phyloP scores from a whole-genome alignment of 208 protist species.

The Leishmania turanica region DNA sequence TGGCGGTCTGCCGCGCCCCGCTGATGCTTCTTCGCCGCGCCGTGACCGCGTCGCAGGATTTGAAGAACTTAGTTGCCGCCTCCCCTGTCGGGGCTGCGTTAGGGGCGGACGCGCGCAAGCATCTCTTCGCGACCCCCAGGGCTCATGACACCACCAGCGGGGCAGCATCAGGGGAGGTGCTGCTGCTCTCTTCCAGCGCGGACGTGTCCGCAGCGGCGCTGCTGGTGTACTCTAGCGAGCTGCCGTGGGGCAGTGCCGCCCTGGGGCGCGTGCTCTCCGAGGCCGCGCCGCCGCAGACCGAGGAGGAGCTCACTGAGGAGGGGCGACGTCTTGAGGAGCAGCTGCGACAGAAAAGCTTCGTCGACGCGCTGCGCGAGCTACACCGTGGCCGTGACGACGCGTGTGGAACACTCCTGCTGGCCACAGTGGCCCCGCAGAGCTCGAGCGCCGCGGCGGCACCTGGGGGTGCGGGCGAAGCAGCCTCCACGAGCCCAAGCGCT shows the following conservation, averaged over 20 bases:
- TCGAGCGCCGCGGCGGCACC: conserved; percentile 1
- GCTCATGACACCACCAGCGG: background rate
- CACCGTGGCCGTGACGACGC: conserved; percentile 30
- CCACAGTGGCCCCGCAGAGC: conserved; percentile 11
- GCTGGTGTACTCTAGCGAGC: conserved; percentile 28
- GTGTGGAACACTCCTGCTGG: conserved; percentile 30
- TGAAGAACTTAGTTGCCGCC: conserved; percentile 67
- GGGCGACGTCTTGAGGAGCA: background rate
- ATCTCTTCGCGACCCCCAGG: conserved; percentile 40
- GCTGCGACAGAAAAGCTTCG: background rate
- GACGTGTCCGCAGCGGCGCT: conserved; percentile 22
- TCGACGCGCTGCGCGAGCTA: conserved; percentile 10
- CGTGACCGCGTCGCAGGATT: conserved; percentile 50
- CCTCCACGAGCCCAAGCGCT: background rate
- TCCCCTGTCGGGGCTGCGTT: conserved; percentile 57
- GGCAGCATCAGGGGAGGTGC: conserved; percentile 12
- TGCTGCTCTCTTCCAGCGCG: conserved; percentile 27
- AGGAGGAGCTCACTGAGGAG: background rate
- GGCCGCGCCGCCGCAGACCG: background rate
- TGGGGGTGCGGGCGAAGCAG: background rate
- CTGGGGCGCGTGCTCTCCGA: conserved; percentile 14
- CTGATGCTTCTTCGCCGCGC: conserved; percentile 45
- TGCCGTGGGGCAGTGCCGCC: conserved; percentile 17
- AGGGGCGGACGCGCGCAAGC: conserved; percentile 60
- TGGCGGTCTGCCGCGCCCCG: conserved; percentile 32